phyloP scores from a whole-genome alignment of 1,284 basidiomycete genomes.

The Sphagnurus paluster region DNA sequence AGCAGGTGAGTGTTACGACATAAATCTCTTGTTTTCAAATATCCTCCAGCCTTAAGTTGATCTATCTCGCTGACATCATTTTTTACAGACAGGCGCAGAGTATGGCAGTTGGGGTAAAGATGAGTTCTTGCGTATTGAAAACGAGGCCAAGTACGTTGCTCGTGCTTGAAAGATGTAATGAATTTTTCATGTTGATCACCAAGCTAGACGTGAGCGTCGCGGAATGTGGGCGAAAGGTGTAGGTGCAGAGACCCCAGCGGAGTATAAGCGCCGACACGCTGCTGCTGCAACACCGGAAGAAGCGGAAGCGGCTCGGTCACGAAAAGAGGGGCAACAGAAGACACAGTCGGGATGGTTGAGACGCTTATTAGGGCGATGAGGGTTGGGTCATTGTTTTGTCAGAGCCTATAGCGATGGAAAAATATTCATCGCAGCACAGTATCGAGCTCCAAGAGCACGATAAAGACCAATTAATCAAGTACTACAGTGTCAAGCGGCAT shows the following conservation, averaged over 20 bases:
- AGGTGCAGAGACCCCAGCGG: slow-evolving; percentile 66
- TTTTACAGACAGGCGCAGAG: slow-evolving; percentile 64
- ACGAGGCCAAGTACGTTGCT: slow-evolving; percentile 63
- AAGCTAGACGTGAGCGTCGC: slow-evolving; percentile 53
- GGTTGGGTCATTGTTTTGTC: too few relatives aligned
- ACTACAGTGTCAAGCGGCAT: too few relatives aligned
- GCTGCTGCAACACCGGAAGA: slow-evolving; percentile 17
- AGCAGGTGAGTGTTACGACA: slow-evolving; percentile 36
- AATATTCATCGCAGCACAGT: too few relatives aligned
- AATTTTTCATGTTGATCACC: too few relatives aligned
- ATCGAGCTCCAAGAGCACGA: too few relatives aligned
- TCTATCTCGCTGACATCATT: too few relatives aligned
- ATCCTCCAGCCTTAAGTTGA: not conserved
- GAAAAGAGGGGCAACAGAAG: not conserved
- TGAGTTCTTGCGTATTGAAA: slow-evolving; percentile 36
- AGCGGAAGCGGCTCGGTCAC: slow-evolving; percentile 19
- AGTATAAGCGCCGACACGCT: slow-evolving; percentile 75
- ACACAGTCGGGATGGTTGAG: slow-evolving; percentile 10
- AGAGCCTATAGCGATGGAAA: too few relatives aligned
- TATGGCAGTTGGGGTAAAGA: slow-evolving; percentile 70
- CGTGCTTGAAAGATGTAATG: not conserved
- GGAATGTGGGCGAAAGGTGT: slow-evolving; percentile 75
- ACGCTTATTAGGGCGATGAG: slow-evolving; percentile 12
- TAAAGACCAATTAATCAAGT: too few relatives aligned
- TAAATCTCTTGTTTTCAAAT: not conserved